Conservation (phyloP, 2,329 filamentous ascomycete species). For the Botrytis fabae region DNA sequence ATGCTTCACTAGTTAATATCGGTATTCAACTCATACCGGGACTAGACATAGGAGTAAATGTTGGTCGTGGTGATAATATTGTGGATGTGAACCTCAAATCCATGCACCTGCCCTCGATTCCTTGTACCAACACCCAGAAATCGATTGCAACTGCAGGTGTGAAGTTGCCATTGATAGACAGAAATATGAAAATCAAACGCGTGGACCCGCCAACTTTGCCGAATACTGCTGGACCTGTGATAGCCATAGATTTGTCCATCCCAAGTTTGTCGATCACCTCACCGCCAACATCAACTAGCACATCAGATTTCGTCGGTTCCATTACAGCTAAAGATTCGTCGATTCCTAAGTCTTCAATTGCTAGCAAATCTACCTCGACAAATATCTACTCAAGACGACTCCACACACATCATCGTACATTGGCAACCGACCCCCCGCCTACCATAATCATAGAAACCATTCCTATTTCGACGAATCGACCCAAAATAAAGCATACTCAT, state of each 20-base stretch:
- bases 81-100: neutral
- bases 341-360: no score
- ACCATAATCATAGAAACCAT: constrained; percentile 4
- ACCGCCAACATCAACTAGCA: neutral
- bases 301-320: neutral
- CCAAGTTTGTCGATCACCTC: neutral
- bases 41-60: neutral
- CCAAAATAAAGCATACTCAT: neutral
- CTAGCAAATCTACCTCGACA: neutral
- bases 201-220: neutral
- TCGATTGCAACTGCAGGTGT: neutral
- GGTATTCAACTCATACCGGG: neutral
- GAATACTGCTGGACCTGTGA: neutral
- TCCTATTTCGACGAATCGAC: neutral
- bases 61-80: neutral
- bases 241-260: neutral
- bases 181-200: neutral
- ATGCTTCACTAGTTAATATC: neutral
- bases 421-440: neutral
- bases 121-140: neutral
- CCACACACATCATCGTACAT: constrained; percentile 1
- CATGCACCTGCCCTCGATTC: neutral
- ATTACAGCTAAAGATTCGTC: neutral
- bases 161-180: neutral
- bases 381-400: neutral